A percentile compares a stretch with the other conserved stretches of the same genome.
Conservation (phyloP, 768 basidiomycete species). For the Collybia sp. region DNA sequence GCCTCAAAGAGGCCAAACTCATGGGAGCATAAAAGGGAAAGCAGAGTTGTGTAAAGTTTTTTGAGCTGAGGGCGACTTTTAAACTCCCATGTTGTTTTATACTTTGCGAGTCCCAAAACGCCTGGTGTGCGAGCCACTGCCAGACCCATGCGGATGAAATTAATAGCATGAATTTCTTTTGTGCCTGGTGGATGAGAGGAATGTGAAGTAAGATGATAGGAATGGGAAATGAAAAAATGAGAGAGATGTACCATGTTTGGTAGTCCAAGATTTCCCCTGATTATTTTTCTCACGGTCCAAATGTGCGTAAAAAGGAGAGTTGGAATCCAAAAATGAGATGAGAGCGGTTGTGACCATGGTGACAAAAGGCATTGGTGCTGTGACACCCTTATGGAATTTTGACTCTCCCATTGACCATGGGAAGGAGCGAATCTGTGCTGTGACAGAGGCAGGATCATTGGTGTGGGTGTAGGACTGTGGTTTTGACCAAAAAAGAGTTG, state of each 20-base stretch:
- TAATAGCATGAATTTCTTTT: conserved; percentile 1
- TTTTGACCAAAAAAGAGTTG: neutral
- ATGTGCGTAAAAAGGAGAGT: neutral
- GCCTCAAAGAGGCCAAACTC: neutral
- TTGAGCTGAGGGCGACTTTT: neutral
- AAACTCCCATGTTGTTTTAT: conserved; percentile 1
- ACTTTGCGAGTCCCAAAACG: neutral
- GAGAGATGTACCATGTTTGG: neutral
- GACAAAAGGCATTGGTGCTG: neutral
- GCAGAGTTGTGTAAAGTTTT: conserved; percentile 1
- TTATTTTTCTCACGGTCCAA: neutral
- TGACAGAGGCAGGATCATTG: neutral
- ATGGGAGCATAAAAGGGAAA: neutral
- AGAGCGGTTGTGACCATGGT: conserved; percentile 1
- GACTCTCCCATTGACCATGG: too few relatives aligned
- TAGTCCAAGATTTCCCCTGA: neutral
- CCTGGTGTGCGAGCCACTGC: neutral
- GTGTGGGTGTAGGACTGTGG: neutral
- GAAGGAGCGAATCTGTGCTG: neutral
- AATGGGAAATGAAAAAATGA: neutral
- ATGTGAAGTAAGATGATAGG: neutral
- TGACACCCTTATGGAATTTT: neutral
- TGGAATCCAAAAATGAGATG: neutral
- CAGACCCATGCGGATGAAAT: neutral
- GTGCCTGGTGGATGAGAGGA: neutral